Evolutionary conservation across 352 stramenopile species (phyloP), one percentile per base, ranked within the genome.

Genomic region (Phytophthora boehmeriae): DNA sequence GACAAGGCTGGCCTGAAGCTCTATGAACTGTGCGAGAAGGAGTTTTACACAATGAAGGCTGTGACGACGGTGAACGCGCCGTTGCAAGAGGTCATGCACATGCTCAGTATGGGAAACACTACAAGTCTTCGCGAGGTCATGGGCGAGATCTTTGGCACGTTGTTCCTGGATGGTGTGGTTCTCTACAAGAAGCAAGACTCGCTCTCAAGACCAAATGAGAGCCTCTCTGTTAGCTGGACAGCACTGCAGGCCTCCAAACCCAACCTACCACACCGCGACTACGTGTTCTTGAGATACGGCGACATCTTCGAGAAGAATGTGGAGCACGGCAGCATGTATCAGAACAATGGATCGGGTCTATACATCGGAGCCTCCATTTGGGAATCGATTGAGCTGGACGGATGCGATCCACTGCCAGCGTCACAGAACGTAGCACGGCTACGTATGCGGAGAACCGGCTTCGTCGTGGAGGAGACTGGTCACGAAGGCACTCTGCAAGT

Each of bases 1-100:
- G 81, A 93, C 4, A 89, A 90, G 45, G 59, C 44, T 52, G 75
- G 77, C 19, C 48, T 95, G 19, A 76, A 93, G 76, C 63, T 95
- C 27, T 95, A 83, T 56, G 86, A 95, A 60, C 65, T 92, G 22
- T 69, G 66, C 27, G 83, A 93, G 54, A 86, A 92, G 46, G 86
- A 95, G 59, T 92, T 95, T 63, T 93, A 84, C 73, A 95, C 86
- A 0, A 93, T 95, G 83, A 91, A 92, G 38, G 84, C 80, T 38
- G 83, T 92, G 36, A 78, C 81, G 1, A 88, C 75, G 9, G 80
- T 92, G 35, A 86, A 76, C 55, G 83, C 84, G 4, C 79, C 77
- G 16, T 71, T 95, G n/a, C 67, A 78, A 17, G 84, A 95, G 36
- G 83, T 95, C 48, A 93, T 95, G 84, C 74, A 87, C 38, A 59